Evolutionary conservation across 2,329 filamentous ascomycete species (phyloP), one percentile per base, ranked within the genome.

Genomic region (Pseudogymnoascus pannorum): DNA sequence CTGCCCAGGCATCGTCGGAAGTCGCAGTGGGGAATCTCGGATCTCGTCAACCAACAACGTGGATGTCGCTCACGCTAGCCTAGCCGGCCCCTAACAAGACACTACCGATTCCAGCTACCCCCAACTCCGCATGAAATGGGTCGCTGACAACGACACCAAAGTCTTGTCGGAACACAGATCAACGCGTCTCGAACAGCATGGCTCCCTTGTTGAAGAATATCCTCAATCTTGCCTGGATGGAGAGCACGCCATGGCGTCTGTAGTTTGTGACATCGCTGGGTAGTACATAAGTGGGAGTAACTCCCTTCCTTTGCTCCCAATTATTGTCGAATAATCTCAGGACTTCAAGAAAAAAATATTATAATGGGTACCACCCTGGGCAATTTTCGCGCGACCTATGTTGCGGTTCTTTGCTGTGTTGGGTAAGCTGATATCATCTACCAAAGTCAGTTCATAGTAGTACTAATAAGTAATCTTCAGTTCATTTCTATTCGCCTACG

Each of bases 401-500:
- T 62, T 16, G 61, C 48, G 6, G 29, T 31, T 26, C 38, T 62
- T 24, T 62, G 61, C 16, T 62, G 61, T 44, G 35, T 62, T 42
- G 61, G 61, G 38, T 60, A 54, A 54, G 24, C 24, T 18, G 8
- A 31, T 8, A 31, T 29, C 8, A 22, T 11, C 8, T 14, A n/a
- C 14, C 29, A 18, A 66, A 66, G 35, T 63, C 65, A 40, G 16
- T 59, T n/a, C 2, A n/a, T 18, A 18, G 11, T 16, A 26, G 20
- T 51, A n/a, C 26, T 38, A 8, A 40, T 58, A 38, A 14, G 11
- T 20, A 29, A 72, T 11, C 75, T 31, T 54, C 14, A 54, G 44
- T 2, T 54, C 74, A 1, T 78, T 77, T 62, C 68, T 77, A 33
- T 73, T 72, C 64, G 75, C 74, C 62, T 77, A 78, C 60, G 75